phyloP scores from a whole-genome alignment of 2,329 filamentous ascomycete species.

The Tolypocladium cylindrosporum region DNA sequence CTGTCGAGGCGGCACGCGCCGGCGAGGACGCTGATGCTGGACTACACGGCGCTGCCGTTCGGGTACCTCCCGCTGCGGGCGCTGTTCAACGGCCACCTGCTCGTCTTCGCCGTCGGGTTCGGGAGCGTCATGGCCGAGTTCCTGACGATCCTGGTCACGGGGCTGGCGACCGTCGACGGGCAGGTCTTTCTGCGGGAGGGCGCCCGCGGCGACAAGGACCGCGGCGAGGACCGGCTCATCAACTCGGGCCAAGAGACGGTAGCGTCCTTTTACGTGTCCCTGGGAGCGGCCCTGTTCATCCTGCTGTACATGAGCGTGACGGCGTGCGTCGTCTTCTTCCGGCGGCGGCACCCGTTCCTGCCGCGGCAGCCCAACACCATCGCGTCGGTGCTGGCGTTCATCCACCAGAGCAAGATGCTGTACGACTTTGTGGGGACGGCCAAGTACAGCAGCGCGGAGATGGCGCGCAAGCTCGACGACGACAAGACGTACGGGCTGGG shows the following conservation, averaged over 20 bases:
- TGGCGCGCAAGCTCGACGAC: conserved; percentile 49
- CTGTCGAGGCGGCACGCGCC: conserved; percentile 56
- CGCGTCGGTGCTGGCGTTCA: conserved; percentile 63
- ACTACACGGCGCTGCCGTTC: conserved; percentile 65
- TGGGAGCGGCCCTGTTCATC: conserved; percentile 51
- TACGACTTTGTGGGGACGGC: conserved; percentile 64
- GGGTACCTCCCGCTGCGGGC: conserved; percentile 54
- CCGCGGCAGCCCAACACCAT: conserved; percentile 74
- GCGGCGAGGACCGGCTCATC: conserved; percentile 15
- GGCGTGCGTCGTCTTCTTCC: conserved; percentile 48
- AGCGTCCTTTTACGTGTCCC: conserved; percentile 56
- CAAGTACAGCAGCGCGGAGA: conserved; percentile 48
- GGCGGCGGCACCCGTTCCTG: conserved; percentile 59
- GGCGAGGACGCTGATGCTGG: conserved; percentile 55
- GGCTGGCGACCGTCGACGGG: conserved; percentile 55
- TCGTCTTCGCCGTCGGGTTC: conserved; percentile 59
- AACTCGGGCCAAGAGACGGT: conserved; percentile 50
- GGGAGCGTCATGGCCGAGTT: conserved; percentile 66
- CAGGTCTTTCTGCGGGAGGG: conserved; percentile 39
- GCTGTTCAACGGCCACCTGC: conserved; percentile 50
- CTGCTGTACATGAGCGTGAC: conserved; percentile 55
- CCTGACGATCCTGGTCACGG: conserved; percentile 58
- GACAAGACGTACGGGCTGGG: conserved; percentile 63
- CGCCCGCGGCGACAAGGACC: not conserved
- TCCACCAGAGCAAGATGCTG: conserved; percentile 74